Base-by-base conservation (phyloP, 208 protist species). In the Trichomonas gallinae region DNA sequence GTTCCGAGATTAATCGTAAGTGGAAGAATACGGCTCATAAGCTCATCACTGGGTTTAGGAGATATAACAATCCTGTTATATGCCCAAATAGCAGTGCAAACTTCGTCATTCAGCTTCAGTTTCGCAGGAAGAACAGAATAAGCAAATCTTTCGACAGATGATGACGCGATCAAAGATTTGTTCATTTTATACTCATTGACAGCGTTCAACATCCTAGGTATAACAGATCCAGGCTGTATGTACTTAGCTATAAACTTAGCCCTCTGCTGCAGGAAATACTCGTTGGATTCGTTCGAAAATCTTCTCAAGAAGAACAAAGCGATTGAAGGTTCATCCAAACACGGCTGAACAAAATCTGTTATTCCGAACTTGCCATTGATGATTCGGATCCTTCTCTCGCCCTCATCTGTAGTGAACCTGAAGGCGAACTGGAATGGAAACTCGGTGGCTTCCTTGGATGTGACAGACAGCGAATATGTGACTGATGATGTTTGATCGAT, bases 131-230 rank as follows among this genome's bases (percentile, higher is more conserved):
- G 10, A 26, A 93, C 36, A 11, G 87, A 23, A 38, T 49, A 51
- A 40, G 87, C 87, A 38, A 93, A 93, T 93, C 87, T 93, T 51
- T 93, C 87, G 17, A 93, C 87, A 23, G 44, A 72, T 31, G 58
- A 17, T 38, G 10, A 51, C 6, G 26, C 13, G 8, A 93, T 93
- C 31, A 34, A 93, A 38, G 44, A 93, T 48, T 26, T 23, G 26
- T 2, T 34, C 4, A 38, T 58, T 15, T 38, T 17, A 6, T 17
- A 38, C 38, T 51, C 40, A 26, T 51, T 44, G 44, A 51, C 31
- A 8, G 26, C 8, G 38, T 93, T 38, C 0, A 93, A 4, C 0
- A n/a, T 8, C 3, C 13, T 34, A 38, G 87, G 87, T 1, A 93
- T 23, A 1, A 42, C 9, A 13, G 44, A 34, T 8, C 26, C 17